phyloP scores from a whole-genome alignment of 352 stramenopile species.

The Plasmopara viticola region DNA sequence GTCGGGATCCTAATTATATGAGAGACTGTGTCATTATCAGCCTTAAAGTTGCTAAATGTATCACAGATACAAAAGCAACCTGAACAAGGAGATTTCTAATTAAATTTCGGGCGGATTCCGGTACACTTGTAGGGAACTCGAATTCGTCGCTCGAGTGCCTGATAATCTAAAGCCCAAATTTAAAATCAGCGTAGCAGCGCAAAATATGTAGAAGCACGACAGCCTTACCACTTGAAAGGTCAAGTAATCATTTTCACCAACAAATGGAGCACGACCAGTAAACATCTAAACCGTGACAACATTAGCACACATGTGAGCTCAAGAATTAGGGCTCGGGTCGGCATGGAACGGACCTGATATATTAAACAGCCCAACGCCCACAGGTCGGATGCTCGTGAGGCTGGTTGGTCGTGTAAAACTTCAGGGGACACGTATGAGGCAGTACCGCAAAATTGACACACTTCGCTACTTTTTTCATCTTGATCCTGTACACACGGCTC shows the following conservation, averaged over 20 bases:
- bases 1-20: slow-evolving; percentile 28
- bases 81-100: slow-evolving; percentile 74
- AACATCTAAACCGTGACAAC: slow-evolving; percentile 47
- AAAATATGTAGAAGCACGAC: background rate
- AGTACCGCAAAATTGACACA: slow-evolving; percentile 84
- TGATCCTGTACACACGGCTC: slow-evolving; percentile 36
- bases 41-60: no score
- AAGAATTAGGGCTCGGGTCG: background rate
- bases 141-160: slow-evolving; percentile 74
- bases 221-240: slow-evolving; percentile 80
- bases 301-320: background rate
- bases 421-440: slow-evolving; percentile 90
- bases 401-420: slow-evolving; percentile 80
- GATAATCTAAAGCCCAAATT: slow-evolving; percentile 45
- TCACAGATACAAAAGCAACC: slow-evolving; percentile 11
- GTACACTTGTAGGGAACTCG: slow-evolving; percentile 63
- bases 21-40: background rate
- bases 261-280: slow-evolving; percentile 75
- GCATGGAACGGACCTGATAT: slow-evolving; percentile 46
- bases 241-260: slow-evolving; percentile 88
- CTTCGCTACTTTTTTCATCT: slow-evolving; percentile 47
- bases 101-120: slow-evolving; percentile 59
- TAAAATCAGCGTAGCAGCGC: slow-evolving; percentile 2
- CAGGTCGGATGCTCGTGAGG: slow-evolving; percentile 75
- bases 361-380: slow-evolving; percentile 90